Conservation (phyloP, 1,284 basidiomycete genomes). For the Taiwanofungus camphoratus region DNA sequence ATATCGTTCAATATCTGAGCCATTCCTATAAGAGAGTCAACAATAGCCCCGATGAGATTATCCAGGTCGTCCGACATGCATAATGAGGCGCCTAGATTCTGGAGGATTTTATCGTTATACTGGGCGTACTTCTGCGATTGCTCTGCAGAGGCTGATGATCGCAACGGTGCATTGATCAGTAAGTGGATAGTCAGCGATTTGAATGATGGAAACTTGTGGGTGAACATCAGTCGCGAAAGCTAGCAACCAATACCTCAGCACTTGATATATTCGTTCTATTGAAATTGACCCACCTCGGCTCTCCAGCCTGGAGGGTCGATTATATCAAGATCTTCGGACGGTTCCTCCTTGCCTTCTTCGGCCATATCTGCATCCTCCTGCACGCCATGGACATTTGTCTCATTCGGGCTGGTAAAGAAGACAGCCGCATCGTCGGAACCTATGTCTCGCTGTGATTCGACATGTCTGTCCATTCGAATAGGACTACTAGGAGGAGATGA, state of each 20-base stretch:
- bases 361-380: slow-evolving; percentile 15
- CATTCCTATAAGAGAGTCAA: slow-evolving; percentile 13
- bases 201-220: slow-evolving; percentile 40
- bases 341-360: slow-evolving; percentile 21
- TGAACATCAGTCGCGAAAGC: slow-evolving; percentile 55
- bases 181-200: slow-evolving; percentile 48
- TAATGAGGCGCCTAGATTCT: slow-evolving; percentile 36
- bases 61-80: slow-evolving; percentile 10
- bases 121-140: slow-evolving; percentile 33
- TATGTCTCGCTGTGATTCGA: slow-evolving; percentile 7
- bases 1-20: slow-evolving; percentile 24
- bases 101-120: slow-evolving; percentile 40
- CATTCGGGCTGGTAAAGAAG: neutral
- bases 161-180: slow-evolving; percentile 39
- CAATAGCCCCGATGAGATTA: slow-evolving; percentile 11
- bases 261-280: neutral
- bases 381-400: neutral
- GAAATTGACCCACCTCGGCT: slow-evolving; percentile 43
- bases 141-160: slow-evolving; percentile 19
- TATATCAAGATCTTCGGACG: slow-evolving; percentile 19
- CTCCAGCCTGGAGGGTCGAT: slow-evolving; percentile 33
- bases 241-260: slow-evolving; percentile 22
- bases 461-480: slow-evolving; percentile 9
- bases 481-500: slow-evolving; percentile 25
- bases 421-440: too few species aligned